These are phyloP conservation scores for Dactylella cylindrospora DNA, from an alignment of 2,329 filamentous ascomycete genomes.

Conservation along the genomic window DNA sequence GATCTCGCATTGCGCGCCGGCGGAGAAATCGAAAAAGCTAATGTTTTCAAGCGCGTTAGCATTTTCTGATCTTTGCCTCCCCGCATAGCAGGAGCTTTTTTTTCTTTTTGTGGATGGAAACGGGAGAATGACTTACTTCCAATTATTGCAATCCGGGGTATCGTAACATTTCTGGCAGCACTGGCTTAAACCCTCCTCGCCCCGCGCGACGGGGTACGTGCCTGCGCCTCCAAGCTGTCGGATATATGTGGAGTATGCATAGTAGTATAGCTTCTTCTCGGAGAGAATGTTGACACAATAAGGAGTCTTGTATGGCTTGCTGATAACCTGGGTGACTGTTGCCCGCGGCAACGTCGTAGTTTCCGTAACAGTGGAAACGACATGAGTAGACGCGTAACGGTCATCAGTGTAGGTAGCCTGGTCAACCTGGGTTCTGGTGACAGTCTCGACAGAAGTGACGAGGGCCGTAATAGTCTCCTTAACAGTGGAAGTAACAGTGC, in stretches of 20 bases:
- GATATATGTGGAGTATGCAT: background rate
- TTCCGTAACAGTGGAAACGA: background rate
- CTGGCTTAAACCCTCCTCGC: slow-evolving; percentile 14
- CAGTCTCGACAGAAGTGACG: slow-evolving; percentile 2
- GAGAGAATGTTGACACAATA: slow-evolving; percentile 26
- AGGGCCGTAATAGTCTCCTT: slow-evolving; percentile 8
- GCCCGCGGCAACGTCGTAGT: background rate
- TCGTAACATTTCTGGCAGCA: slow-evolving; percentile 21
- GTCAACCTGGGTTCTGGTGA: slow-evolving; percentile 3
- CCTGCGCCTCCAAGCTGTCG: background rate
- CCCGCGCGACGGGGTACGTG: background rate
- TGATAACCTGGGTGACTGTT: slow-evolving; percentile 1
- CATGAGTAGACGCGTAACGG: slow-evolving; percentile 2
- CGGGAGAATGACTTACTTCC: slow-evolving; percentile 6
- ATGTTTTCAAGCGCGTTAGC: background rate
- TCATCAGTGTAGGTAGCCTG: slow-evolving; percentile 9
- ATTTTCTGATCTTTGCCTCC: no score
- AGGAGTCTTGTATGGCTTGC: slow-evolving; percentile 19
- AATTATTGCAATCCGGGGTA: slow-evolving; percentile 4
- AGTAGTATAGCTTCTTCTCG: slow-evolving; percentile 12
- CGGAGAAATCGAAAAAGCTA: slow-evolving; percentile 9
- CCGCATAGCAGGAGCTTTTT: no score
- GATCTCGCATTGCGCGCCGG: slow-evolving; percentile 7
- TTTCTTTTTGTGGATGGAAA: no score
- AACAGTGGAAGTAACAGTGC: background rate